Conservation (phyloP, 2,329 filamentous ascomycete species). For the Hymenoscyphus albidus region DNA sequence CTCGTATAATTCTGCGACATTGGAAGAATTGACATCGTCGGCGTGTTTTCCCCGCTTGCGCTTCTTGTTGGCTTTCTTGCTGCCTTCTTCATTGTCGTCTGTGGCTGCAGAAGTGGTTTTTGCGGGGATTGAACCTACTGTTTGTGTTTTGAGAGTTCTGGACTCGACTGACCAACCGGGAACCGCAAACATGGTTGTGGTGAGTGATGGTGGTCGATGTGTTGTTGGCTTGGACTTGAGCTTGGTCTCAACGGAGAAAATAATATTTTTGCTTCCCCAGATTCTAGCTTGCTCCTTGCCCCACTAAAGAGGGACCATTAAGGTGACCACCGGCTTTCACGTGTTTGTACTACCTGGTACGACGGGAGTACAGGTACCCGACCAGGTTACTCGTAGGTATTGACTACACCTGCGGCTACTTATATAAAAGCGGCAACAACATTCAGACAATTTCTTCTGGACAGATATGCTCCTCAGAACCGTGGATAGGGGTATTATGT, state of each 20-base stretch:
- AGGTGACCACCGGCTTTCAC: not conserved
- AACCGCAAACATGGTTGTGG: constrained; percentile 74
- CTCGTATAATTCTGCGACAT: constrained; percentile 76
- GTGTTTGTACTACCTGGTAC: not conserved
- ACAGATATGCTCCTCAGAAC: too few relatives aligned
- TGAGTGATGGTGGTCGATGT: not conserved
- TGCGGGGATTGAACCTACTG: constrained; percentile 15
- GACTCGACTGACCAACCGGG: constrained; percentile 85
- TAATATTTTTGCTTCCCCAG: constrained; percentile 13
- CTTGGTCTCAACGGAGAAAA: not conserved
- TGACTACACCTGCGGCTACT: too few relatives aligned
- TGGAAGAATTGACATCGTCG: constrained; percentile 59
- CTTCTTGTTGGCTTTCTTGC: constrained; percentile 43
- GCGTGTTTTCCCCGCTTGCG: constrained; percentile 52
- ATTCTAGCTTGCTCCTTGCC: not conserved
- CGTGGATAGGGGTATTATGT: too few relatives aligned
- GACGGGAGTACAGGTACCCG: too few relatives aligned
- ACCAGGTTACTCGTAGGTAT: too few relatives aligned
- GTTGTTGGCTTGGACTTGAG: not conserved
- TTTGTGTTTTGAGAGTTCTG: constrained; percentile 66
- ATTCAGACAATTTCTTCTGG: too few relatives aligned
- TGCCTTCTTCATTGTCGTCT: constrained; percentile 34
- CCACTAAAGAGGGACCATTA: not conserved
- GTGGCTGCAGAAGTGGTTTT: constrained; percentile 24
- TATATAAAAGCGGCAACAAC: too few relatives aligned